Evolutionary conservation across 306 rosid genomes (phyloP).

Genomic region (Senna tora): DNA sequence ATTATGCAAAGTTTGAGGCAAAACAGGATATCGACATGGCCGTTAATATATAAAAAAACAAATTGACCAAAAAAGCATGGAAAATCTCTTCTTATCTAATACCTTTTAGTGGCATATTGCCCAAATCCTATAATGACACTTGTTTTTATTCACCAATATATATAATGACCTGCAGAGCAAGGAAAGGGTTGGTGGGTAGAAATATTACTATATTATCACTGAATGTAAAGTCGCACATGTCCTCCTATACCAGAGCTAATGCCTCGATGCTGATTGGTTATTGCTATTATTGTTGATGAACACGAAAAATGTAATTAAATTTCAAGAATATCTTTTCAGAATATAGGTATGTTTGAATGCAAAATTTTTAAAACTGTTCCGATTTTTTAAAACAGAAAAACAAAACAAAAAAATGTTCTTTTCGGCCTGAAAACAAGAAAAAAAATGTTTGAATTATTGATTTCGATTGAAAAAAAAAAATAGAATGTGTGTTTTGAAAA

Average conservation of each 20-base stretch:
- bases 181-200: neutral
- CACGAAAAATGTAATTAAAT: neutral
- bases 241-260: neutral
- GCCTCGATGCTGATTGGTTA: neutral
- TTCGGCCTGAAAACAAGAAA: no score
- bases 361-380: no score
- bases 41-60: neutral
- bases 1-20: neutral
- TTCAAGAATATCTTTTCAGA: conserved; percentile 14
- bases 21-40: neutral
- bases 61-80: no score
- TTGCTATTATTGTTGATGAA: neutral
- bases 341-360: no score
- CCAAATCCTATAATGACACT: neutral
- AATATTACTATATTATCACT: neutral
- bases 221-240: neutral
- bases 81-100: neutral
- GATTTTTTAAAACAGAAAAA: no score
- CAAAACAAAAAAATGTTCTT: no score
- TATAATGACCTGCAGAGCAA: neutral
- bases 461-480: no score
- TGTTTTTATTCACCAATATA: neutral
- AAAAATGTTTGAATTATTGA: no score
- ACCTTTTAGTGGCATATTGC: neutral
- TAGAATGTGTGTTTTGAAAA: no score